phyloP scores from a whole-genome alignment of 768 basidiomycete species.

The Pluteus cervinus region DNA sequence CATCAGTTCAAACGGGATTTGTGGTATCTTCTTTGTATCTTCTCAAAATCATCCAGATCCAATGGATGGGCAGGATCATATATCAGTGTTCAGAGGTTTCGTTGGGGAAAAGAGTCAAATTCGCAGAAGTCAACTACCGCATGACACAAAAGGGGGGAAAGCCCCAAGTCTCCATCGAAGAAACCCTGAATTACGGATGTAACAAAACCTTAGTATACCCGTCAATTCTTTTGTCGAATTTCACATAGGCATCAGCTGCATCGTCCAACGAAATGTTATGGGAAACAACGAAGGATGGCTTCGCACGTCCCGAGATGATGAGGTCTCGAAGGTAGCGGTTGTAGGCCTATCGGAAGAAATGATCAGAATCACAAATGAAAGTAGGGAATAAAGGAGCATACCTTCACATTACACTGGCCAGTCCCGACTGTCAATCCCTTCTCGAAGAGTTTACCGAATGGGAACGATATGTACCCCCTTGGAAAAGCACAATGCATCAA shows the following conservation, averaged over 20 bases:
- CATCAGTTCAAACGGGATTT: too few relatives aligned
- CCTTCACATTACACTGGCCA: constrained; percentile 54
- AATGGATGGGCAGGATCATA: too few relatives aligned
- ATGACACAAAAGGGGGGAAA: too few relatives aligned
- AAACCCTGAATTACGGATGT: constrained; percentile 46
- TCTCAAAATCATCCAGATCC: too few relatives aligned
- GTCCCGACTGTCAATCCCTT: constrained; percentile 49
- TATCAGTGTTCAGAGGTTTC: too few relatives aligned
- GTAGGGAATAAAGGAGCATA: constrained; percentile 10
- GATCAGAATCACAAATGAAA: not conserved
- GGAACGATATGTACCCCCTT: constrained; percentile 47
- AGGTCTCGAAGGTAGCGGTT: constrained; percentile 50
- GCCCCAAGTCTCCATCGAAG: too few relatives aligned
- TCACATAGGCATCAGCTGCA: constrained; percentile 43
- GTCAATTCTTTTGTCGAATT: constrained; percentile 48
- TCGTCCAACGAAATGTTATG: constrained; percentile 45
- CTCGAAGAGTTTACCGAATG: constrained; percentile 51
- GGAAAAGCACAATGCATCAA: not conserved
- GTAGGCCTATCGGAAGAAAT: constrained; percentile 27
- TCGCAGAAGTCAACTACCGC: too few relatives aligned
- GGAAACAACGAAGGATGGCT: constrained; percentile 49
- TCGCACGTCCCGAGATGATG: constrained; percentile 47
- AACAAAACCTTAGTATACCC: constrained; percentile 49
- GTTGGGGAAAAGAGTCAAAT: too few relatives aligned
- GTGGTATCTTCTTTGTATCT: too few relatives aligned